Conservation (phyloP, 1,139 yeast genomes). For the Yamadazyma atmosphaerica region DNA sequence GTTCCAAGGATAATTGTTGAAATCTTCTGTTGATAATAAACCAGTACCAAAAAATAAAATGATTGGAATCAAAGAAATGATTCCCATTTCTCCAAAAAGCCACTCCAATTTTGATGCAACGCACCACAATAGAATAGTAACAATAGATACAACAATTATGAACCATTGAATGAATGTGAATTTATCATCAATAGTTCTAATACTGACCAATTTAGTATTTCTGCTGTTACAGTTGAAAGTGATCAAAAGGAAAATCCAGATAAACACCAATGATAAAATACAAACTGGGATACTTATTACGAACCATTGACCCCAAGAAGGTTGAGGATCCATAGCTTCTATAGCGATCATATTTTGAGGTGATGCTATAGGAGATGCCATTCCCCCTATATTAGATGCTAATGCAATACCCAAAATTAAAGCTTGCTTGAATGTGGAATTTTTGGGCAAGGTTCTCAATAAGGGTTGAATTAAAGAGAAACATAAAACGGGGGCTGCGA, state of each 20-base stretch:
- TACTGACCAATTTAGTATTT: constrained; percentile 45
- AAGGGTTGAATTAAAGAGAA: constrained; percentile 84
- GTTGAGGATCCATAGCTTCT: constrained; percentile 63
- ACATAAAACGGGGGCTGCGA: constrained; percentile 93
- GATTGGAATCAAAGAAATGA: constrained; percentile 66
- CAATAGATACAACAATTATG: constrained; percentile 50
- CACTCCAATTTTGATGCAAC: constrained; percentile 56
- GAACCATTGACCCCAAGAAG: constrained; percentile 80
- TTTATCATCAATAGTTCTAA: constrained; percentile 59
- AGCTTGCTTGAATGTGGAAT: constrained; percentile 61
- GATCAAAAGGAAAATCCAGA: constrained; percentile 58
- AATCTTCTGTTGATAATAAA: constrained; percentile 60
- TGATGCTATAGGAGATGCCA: constrained; percentile 80
- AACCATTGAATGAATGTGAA: constrained; percentile 67
- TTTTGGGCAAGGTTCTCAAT: constrained; percentile 60
- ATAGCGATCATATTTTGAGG: constrained; percentile 79
- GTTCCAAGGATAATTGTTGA: constrained; percentile 76
- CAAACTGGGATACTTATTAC: constrained; percentile 68
- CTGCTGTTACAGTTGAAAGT: constrained; percentile 53
- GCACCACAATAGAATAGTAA: constrained; percentile 73
- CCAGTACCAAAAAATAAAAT: constrained; percentile 73
- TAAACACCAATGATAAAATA: constrained; percentile 48
- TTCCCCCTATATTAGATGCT: constrained; percentile 73
- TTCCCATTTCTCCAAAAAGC: constrained; percentile 70
- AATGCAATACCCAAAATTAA: constrained; percentile 71